Base-by-base conservation (phyloP, 2,329 filamentous ascomycete genomes). In the Aspergillus fischeri region DNA sequence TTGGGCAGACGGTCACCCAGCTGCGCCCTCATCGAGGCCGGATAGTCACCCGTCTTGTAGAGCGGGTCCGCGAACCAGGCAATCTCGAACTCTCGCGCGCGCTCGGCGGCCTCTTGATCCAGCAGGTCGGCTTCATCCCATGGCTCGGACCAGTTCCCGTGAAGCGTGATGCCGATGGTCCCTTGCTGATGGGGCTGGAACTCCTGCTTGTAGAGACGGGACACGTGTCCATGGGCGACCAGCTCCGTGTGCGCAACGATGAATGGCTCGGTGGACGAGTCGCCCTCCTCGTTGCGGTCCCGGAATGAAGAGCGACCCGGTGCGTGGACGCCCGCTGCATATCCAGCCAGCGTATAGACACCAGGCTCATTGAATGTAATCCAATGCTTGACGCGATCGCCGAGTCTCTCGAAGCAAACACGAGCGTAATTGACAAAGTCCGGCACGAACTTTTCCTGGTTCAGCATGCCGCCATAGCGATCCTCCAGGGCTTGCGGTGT, bases 291-390 rank as follows among this genome's bases (percentile, higher is more conserved):
- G 51, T 82, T 89, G 78, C 86, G 89, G 56, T 72, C 80, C 62
- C 88, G 83, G 74, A 92, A 86, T 58, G 87, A 90, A 3, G 86
- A 89, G 67, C 84, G 86, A 20, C 88, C 90, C 2, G 90, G 90
- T 17, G 90, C 90, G 69, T 91, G 91, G 60, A 86, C 78, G 21
- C 90, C 90, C 28, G 83, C 85, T 66, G 81, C 88, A 75, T 92
- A 92, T 27, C 89, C 90, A 51, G 92, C 81, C 61, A 92, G 86
- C 29, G 87, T 84, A 59, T 86, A 89, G 73, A 89, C 92, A 80
- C 87, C 92, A 3, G 90, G 90, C 78, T 93, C 90, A 72, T 92
- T 92, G 77, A 91, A 90, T 28, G 89, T 92, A 71, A 91, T 90
- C 90, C 90, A 94, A 75, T 89, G 82, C 78, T 90, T 89, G 68